These are phyloP conservation scores for Monosporascus sp. DNA, from an alignment of 2,329 filamentous ascomycete genomes.

Conservation along the genomic window DNA sequence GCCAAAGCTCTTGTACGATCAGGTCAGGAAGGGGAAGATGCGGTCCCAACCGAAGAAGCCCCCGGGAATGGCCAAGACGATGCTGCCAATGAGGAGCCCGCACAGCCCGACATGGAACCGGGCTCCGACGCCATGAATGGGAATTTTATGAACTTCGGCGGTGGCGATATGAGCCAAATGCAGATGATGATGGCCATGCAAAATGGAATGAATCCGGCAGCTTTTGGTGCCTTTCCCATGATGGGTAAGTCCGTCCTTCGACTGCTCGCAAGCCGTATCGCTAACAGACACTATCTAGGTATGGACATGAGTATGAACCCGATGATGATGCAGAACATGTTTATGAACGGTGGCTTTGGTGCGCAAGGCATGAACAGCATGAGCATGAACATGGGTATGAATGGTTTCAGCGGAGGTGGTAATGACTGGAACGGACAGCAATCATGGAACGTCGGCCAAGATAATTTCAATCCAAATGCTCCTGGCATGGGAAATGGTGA, in stretches of 20 bases:
- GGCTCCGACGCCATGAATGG: constrained; percentile 37
- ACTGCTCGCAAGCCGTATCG: constrained; percentile 2
- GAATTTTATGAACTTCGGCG: constrained; percentile 58
- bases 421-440: constrained; percentile 77
- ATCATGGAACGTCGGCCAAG: constrained; percentile 79
- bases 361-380: constrained; percentile 64
- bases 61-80: constrained; percentile 22
- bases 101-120: constrained; percentile 23
- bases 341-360: constrained; percentile 74
- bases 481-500: constrained; percentile 75
- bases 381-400: constrained; percentile 76
- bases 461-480: constrained; percentile 87
- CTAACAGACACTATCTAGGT: constrained; percentile 42
- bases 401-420: constrained; percentile 63
- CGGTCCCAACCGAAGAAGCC: constrained; percentile 21
- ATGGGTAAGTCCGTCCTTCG: constrained; percentile 65
- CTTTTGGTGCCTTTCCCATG: constrained; percentile 62
- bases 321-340: constrained; percentile 68
- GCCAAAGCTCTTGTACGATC: constrained; percentile 14
- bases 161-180: constrained; percentile 69
- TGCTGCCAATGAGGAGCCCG: constrained; percentile 25
- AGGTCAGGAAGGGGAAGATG: constrained; percentile 14
- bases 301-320: constrained; percentile 88
- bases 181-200: constrained; percentile 77
- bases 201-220: constrained; percentile 54